A percentile compares a stretch with the other conserved stretches of the same genome.
Evolutionary conservation across 176 grass and related monocot species (phyloP).

Genomic region (Triticum turgidum): DNA sequence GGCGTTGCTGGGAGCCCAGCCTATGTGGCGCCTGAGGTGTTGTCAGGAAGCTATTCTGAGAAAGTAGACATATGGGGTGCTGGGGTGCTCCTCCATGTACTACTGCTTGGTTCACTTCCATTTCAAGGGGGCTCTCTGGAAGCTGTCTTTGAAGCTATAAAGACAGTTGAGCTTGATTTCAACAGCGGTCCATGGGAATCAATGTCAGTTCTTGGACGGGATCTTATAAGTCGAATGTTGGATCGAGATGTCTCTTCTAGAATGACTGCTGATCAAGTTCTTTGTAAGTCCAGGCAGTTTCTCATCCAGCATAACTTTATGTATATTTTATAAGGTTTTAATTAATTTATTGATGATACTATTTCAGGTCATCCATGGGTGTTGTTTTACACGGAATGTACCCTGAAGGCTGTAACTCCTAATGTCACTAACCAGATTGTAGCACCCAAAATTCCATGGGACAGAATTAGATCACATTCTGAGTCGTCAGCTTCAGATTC

Average conservation of each 20-base stretch:
- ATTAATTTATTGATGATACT: constrained; percentile 2
- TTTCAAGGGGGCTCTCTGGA: constrained; percentile 75
- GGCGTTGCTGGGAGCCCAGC: constrained; percentile 90
- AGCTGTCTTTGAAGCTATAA: constrained; percentile 83
- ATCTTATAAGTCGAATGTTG: constrained; percentile 82
- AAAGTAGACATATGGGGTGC: constrained; percentile 92
- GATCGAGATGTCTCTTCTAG: constrained; percentile 71
- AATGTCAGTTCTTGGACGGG: constrained; percentile 62
- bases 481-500: constrained; percentile 40
- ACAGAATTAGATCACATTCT: constrained; percentile 37
- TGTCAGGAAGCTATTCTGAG: constrained; percentile 78
- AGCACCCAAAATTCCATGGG: constrained; percentile 43
- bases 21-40: constrained; percentile 95
- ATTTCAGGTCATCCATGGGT: constrained; percentile 94
- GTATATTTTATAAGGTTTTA: neutral
- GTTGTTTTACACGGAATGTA: constrained; percentile 56
- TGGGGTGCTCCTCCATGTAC: constrained; percentile 82
- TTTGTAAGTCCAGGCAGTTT: constrained; percentile 45
- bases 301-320: neutral
- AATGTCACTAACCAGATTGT: constrained; percentile 45
- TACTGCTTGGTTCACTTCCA: constrained; percentile 82
- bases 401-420: constrained; percentile 44
- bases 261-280: constrained; percentile 66
- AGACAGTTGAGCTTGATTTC: constrained; percentile 79
- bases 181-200: constrained; percentile 52